Base-by-base conservation (phyloP, 441 rosid species). In the Populus tomentosa region DNA sequence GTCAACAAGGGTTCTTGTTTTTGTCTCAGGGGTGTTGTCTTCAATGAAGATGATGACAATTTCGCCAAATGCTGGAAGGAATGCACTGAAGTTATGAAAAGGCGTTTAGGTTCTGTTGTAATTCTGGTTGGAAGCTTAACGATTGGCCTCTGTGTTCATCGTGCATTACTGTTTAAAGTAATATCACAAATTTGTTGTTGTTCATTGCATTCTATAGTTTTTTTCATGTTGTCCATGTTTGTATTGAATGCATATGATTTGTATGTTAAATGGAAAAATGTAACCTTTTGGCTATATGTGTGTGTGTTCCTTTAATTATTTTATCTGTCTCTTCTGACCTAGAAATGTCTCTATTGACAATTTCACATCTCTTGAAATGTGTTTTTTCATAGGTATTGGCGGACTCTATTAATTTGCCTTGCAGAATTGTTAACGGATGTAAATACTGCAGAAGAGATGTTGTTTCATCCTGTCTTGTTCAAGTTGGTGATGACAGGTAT, bases 351-450 rank as follows among this genome's bases (percentile, higher is more conserved):
- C 69, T 46, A 8, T 32, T 16, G 62, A 46, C 67, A 21, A 70
- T 73, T 26, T 74, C 35, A 69, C 26, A 56, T 75, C 23, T 62
- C 71, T 23, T 70, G 71, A 71, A 76, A 69, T 66, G 62, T 67
- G 62, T 72, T 5, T 71, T 59, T 66, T 78, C 83, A 77, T 76
- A 95, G 98, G 95, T 92, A 23, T 86, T 95, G 67, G 99, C 99
- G 69, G 99, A 95, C 79, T 77, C 86, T 10, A 89, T 95, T 81
- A 89, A 93, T 85, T 86, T 95, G 81, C 98, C 98, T 18, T 93
- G 99, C 85, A 94, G 99, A 74, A 91, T 95, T 85, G 98, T 92
- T 56, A 95, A 91, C 84, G 99, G 99, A 63, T 95, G 99, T 87
- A 93, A 89, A 85, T 90, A 93, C 82, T 95, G 99, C 84, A 86